A percentile compares a stretch with the other conserved stretches of the same genome.
Conservation (phyloP, 2,329 filamentous ascomycete genomes). For the Aspergillus floridensis region DNA sequence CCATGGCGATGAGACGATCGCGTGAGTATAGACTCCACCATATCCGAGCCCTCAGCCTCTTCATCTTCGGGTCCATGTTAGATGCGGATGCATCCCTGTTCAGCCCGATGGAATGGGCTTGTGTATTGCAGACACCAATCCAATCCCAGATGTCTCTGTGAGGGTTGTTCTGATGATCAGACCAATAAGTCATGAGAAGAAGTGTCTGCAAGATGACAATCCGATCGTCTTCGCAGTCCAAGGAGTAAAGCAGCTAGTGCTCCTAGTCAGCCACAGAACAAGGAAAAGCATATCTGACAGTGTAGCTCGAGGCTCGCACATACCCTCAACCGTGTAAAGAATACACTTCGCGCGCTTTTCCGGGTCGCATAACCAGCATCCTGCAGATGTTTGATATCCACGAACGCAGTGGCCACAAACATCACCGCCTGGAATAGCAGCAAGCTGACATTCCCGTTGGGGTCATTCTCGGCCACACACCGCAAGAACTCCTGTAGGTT, state of each 20-base stretch:
- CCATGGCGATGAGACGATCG: slow-evolving; percentile 81
- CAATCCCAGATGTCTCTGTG: slow-evolving; percentile 64
- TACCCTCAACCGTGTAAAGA: slow-evolving; percentile 80
- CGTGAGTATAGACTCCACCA: slow-evolving; percentile 96
- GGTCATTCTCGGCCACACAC: slow-evolving; percentile 62
- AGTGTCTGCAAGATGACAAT: slow-evolving; percentile 79
- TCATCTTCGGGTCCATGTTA: slow-evolving; percentile 18
- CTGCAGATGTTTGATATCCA: slow-evolving; percentile 70
- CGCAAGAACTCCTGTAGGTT: slow-evolving; percentile 58
- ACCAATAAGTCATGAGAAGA: slow-evolving; percentile 89
- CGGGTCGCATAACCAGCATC: slow-evolving; percentile 71
- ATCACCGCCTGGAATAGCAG: slow-evolving; percentile 89
- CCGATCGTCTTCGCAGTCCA: slow-evolving; percentile 84
- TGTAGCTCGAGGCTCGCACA: neutral
- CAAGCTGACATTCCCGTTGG: slow-evolving; percentile 69
- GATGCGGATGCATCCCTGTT: slow-evolving; percentile 19
- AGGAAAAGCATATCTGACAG: slow-evolving; percentile 34
- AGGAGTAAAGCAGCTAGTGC: slow-evolving; percentile 74
- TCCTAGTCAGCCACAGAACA: slow-evolving; percentile 3
- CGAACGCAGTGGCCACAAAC: slow-evolving; percentile 82
- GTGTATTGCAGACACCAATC: slow-evolving; percentile 25
- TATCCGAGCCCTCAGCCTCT: slow-evolving; percentile 76
- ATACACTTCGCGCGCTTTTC: slow-evolving; percentile 75
- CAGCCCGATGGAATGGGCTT: slow-evolving; percentile 24
- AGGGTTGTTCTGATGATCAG: slow-evolving; percentile 78